Evolutionary conservation across 1,284 basidiomycete species (phyloP).

Genomic region (Takashimella koratensis): DNA sequence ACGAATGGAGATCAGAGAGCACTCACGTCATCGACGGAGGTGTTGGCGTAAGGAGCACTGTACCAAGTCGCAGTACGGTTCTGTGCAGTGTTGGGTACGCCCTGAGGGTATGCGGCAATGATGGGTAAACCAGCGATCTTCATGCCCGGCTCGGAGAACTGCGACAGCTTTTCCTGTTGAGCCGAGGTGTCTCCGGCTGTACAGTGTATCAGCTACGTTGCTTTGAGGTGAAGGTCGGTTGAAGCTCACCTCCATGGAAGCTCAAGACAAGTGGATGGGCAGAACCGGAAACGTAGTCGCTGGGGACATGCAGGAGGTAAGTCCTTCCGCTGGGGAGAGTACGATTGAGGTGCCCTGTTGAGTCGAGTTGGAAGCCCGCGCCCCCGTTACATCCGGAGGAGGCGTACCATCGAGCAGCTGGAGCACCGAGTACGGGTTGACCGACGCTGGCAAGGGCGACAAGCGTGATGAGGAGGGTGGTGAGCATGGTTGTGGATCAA

Average conservation of each 20-base stretch:
- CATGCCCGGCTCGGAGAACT: conserved; percentile 19
- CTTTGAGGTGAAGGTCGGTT: not conserved
- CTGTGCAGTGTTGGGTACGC: conserved; percentile 23
- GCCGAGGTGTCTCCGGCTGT: conserved; percentile 23
- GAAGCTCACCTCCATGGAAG: conserved; percentile 28
- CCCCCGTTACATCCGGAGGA: not conserved
- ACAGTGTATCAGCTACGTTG: not conserved
- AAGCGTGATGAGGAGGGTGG: not conserved
- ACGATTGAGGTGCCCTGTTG: conserved; percentile 7
- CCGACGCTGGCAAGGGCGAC: not conserved
- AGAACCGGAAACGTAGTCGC: conserved; percentile 12
- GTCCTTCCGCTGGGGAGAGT: conserved; percentile 15
- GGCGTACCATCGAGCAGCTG: not conserved
- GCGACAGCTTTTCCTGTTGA: conserved; percentile 20
- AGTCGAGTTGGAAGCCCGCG: not conserved
- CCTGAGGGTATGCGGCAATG: conserved; percentile 26
- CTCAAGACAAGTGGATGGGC: conserved; percentile 23
- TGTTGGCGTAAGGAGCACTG: conserved; percentile 26
- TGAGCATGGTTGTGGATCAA: not conserved
- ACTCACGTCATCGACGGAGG: conserved; percentile 30
- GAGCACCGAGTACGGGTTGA: not conserved
- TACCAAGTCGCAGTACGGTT: conserved; percentile 25
- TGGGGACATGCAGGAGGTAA: conserved; percentile 24
- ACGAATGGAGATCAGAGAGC: not conserved
- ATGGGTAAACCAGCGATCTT: conserved; percentile 20